Evolutionary conservation across 116 monocot genomes (phyloP).

Genomic region (Papilionanthe hybrid): DNA sequence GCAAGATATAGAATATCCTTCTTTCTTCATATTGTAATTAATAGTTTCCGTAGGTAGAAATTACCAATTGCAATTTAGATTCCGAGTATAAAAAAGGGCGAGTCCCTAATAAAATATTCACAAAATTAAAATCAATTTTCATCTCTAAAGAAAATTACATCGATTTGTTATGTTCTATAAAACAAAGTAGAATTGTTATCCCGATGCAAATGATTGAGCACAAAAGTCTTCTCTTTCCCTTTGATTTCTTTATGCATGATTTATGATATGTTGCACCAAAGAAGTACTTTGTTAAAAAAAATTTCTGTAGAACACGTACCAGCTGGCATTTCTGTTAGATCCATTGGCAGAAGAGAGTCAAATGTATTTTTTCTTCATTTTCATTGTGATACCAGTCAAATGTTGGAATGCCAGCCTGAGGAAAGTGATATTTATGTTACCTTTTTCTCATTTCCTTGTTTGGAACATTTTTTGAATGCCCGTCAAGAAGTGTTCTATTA

Average conservation of each 20-base stretch:
- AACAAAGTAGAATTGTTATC: background rate
- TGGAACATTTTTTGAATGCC: background rate
- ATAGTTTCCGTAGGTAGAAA: too few species aligned
- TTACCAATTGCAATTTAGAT: too few species aligned
- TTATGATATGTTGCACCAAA: background rate
- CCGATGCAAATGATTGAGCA: background rate
- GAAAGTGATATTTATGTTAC: background rate
- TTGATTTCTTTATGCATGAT: background rate
- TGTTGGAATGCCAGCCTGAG: background rate
- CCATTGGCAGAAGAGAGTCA: background rate
- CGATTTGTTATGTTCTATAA: background rate
- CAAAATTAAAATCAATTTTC: too few species aligned
- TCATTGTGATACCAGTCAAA: background rate
- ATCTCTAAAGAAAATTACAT: too few species aligned
- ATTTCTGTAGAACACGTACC: background rate
- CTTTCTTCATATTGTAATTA: too few species aligned
- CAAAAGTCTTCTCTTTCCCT: background rate
- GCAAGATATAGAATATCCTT: too few species aligned
- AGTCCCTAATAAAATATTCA: too few species aligned
- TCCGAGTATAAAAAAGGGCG: too few species aligned
- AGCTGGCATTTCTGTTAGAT: background rate
- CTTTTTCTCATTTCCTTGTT: background rate
- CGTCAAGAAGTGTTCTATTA: background rate
- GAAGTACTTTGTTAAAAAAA: background rate
- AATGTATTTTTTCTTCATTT: background rate